Base-by-base conservation (phyloP, 345 rosid genomes). In the Ceriops zippeliana region DNA sequence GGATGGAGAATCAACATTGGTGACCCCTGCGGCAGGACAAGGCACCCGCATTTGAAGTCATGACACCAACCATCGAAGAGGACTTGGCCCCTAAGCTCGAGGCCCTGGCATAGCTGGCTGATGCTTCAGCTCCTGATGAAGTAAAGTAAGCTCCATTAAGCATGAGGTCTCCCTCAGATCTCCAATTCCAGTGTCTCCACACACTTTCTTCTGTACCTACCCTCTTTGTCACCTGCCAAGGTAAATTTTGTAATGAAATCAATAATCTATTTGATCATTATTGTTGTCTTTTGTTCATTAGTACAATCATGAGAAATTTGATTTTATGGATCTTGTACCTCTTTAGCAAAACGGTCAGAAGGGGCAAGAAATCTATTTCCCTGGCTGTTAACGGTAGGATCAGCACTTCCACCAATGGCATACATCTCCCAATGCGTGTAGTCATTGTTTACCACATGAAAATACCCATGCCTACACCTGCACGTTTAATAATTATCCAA, bases 1-100 rank as follows among this genome's bases (percentile, higher is more conserved):
- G 64, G 65, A 47, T 35, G 63, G 61, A 32, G 61, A 30, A 62
- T 80, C 79, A 89, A 79, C 96, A 89, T 28, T 70, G 73, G 67
- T 79, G 79, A 57, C 87, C 89, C n/a, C 31, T 30, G 73, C 83
- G 85, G 83, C 52, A 74, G 61, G 11, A 9, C 19, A 74, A 65
- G 24, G 31, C 73, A 57, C 77, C 77, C 1, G 77, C 69, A 22
- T 4, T 58, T 6, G 69, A 68, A 57, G 77, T 74, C 13, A 74
- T 54, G 60, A n/a, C 27, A 5, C 77, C 77, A 46, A 74, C 73
- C 73, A 74, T 62, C 10, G 77, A 68, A 26, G 77, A 74, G 21
- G 77, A 74, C 68, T 74, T 74, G 38, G 77, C 77, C 1, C 69
- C 77, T 24, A 74, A 62, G 63, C 77, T 74, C 32, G 77, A 74